phyloP scores from a whole-genome alignment of 257 asterid species.

The Echites panduratus region DNA sequence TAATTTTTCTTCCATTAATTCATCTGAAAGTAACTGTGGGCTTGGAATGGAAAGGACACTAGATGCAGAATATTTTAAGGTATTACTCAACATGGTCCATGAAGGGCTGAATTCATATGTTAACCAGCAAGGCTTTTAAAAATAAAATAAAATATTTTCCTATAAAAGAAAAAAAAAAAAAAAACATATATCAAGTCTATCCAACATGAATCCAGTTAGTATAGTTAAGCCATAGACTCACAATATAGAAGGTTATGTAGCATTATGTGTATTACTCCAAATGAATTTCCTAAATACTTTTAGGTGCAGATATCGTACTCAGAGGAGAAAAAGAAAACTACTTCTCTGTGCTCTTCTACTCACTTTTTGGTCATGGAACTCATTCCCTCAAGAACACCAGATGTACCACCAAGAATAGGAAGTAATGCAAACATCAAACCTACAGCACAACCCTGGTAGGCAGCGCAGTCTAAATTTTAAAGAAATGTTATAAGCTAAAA shows the following conservation, averaged over 20 bases:
- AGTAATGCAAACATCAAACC: slow-evolving; percentile 84
- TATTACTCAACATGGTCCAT: not conserved
- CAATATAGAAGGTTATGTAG: not conserved
- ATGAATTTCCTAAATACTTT: too few species aligned
- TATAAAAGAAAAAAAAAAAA: slow-evolving; percentile 45
- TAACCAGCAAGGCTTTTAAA: not conserved
- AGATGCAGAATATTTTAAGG: too few species aligned
- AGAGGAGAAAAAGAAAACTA: too few species aligned
- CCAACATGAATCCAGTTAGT: not conserved
- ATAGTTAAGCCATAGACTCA: slow-evolving; percentile 7
- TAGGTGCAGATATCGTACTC: too few species aligned
- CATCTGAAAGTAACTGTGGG: not conserved
- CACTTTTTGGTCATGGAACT: too few species aligned
- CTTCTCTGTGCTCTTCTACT: too few species aligned
- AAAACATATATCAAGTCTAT: not conserved
- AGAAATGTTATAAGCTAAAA: too few species aligned
- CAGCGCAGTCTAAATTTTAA: slow-evolving; percentile 23
- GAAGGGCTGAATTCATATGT: not conserved
- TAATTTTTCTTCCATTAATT: not conserved
- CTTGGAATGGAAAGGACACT: not conserved
- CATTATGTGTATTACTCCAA: slow-evolving; percentile 17
- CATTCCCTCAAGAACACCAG: too few species aligned
- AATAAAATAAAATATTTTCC: slow-evolving; percentile 1
- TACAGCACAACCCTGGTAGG: slow-evolving; percentile 75
- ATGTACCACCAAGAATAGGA: too few species aligned